These are phyloP conservation scores for Pseudogymnoascus sp. DNA, from an alignment of 2,329 filamentous ascomycete species.

Conservation along the genomic window DNA sequence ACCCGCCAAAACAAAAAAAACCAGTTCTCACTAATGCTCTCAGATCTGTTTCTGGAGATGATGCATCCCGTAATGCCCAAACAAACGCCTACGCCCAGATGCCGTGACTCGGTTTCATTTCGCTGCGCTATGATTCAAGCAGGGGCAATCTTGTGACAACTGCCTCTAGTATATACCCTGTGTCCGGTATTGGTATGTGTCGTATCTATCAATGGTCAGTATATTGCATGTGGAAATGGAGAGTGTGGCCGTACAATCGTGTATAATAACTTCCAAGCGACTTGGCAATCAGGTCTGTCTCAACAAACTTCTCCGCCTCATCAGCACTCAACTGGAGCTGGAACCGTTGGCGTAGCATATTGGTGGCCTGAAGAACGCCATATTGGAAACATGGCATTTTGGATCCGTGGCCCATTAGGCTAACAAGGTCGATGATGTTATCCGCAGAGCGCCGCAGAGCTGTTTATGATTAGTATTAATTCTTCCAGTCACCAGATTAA, in stretches of 20 bases:
- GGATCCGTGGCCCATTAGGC: conserved; percentile 75
- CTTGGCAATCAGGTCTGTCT: conserved; percentile 71
- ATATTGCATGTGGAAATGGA: neutral
- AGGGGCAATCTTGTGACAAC: neutral
- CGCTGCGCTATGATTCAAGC: conserved; percentile 2
- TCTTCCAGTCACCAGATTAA: neutral
- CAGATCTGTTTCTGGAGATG: conserved; percentile 7
- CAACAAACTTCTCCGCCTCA: conserved; percentile 73
- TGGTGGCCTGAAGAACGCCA: conserved; percentile 63
- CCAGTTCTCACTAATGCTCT: conserved; percentile 1
- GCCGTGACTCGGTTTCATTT: neutral
- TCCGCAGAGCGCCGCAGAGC: conserved; percentile 71
- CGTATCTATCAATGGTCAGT: conserved; percentile 48
- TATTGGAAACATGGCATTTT: conserved; percentile 79
- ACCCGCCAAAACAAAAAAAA: neutral
- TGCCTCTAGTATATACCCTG: conserved; percentile 68
- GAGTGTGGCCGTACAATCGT: conserved; percentile 54
- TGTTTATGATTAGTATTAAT: conserved; percentile 25
- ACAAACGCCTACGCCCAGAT: conserved; percentile 6
- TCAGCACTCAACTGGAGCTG: conserved; percentile 76
- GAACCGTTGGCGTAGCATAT: conserved; percentile 63
- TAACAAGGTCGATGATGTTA: conserved; percentile 71
- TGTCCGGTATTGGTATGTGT: conserved; percentile 81
- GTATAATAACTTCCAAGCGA: conserved; percentile 83
- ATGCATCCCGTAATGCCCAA: neutral